Base-by-base conservation (phyloP, 2,329 filamentous ascomycete genomes). In the Cladosporium cucumerinum region DNA sequence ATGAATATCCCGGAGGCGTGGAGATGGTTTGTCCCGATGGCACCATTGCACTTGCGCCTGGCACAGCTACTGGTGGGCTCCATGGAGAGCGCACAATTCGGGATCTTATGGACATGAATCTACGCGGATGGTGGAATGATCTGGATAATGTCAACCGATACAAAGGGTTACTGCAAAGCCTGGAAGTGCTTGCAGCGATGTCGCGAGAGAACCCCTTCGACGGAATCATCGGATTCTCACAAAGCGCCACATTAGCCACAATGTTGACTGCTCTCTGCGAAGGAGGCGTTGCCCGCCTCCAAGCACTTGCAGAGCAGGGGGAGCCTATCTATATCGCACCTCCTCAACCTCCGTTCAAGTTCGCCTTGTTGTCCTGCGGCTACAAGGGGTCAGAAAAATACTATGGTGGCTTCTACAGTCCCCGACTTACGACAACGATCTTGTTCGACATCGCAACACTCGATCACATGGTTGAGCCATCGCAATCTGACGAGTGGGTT, bases 281-380 rank as follows among this genome's bases (percentile, higher is more conserved):
- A 28, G 25, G 25, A 12, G 25, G 25, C 14, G 1, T 10, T 5
- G 8, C 8, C 11, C 48, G 48, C 23, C 2, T 16, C 3, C 21
- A 3, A 6, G 48, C 48, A 14, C 25, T 51, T 14, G 7, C 66
- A 30, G 55, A 63, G 23, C 68, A 68, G 62, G 62, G 61, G 2
- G 61, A 65, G 3, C 66, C 68, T 8, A 49, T 65, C 28, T 59
- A 61, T 21, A 64, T 69, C n/a, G 63, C 66, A n/a, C 65, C 68
- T 36, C 68, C 68, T 5, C 68, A 69, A 36, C 48, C 66, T 14
- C 65, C 68, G 4, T 69, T 69, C 66, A 68, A 69, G 43, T 69
- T 69, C 32, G 68, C 68, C 4, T 57, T 69, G 28, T 49, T 66
- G 12, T 68, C 66, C 57, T 69, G 65, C 6, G 68, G 68, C 1